These are phyloP conservation scores for Nitzschia palea DNA, from an alignment of 108 stramenopile genomes.

Conservation along the genomic window DNA sequence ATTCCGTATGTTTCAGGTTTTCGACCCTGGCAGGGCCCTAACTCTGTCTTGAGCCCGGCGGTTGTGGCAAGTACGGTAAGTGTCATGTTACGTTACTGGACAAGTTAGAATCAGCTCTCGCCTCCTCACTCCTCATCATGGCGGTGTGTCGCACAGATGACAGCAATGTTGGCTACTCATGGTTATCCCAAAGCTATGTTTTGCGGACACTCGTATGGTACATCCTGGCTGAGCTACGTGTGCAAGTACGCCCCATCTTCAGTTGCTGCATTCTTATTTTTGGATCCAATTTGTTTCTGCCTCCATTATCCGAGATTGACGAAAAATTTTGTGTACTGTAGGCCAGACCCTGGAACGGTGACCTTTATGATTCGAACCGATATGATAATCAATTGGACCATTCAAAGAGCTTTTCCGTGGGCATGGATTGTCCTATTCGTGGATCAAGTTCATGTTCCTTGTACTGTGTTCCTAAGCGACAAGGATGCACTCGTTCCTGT, in stretches of 20 bases:
- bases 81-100: not conserved
- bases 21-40: slow-evolving; percentile 79
- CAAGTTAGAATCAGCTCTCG: not conserved
- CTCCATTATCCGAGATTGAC: slow-evolving; percentile 73
- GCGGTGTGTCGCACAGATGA: slow-evolving; percentile 34
- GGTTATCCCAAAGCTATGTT: slow-evolving; percentile 69
- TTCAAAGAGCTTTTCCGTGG: slow-evolving; percentile 87
- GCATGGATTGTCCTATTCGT: slow-evolving; percentile 72
- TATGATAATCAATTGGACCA: slow-evolving; percentile 78
- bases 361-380: slow-evolving; percentile 81
- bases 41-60: slow-evolving; percentile 70
- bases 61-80: slow-evolving; percentile 61
- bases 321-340: slow-evolving; percentile 77
- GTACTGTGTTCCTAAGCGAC: slow-evolving; percentile 73
- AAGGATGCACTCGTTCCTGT: slow-evolving; percentile 81
- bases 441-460: slow-evolving; percentile 75
- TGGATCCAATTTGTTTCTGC: slow-evolving; percentile 89
- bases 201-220: slow-evolving; percentile 85
- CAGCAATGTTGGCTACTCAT: slow-evolving; percentile 78
- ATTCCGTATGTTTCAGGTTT: slow-evolving; percentile 81
- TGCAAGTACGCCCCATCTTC: slow-evolving; percentile 74
- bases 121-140: not conserved
- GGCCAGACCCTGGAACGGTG: slow-evolving; percentile 76
- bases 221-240: slow-evolving; percentile 79
- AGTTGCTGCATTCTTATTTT: slow-evolving; percentile 74